Conservation (phyloP, 2,329 filamentous ascomycete genomes). For the Calonectria henricotiae region DNA sequence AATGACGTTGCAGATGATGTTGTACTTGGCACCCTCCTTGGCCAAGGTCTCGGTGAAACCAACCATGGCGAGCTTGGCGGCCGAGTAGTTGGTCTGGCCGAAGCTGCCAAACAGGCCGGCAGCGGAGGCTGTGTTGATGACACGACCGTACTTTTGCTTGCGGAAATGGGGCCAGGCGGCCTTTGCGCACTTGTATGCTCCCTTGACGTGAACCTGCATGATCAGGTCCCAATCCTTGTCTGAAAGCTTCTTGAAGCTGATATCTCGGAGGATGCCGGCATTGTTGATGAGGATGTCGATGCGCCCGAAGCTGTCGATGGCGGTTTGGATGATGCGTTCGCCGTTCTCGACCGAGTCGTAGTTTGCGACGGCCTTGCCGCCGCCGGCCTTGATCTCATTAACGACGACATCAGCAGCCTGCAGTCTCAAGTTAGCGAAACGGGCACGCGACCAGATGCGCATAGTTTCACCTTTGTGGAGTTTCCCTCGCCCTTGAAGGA, state of each 20-base stretch:
- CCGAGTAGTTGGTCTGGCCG: slow-evolving; percentile 96
- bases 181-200: slow-evolving; percentile 94
- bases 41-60: slow-evolving; percentile 98
- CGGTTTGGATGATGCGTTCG: slow-evolving; percentile 93
- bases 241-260: slow-evolving; percentile 99
- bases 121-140: slow-evolving; percentile 98
- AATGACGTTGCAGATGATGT: slow-evolving; percentile 96
- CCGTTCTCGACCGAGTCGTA: slow-evolving; percentile 96
- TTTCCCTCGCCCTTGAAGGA: slow-evolving; percentile 95
- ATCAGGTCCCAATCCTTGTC: slow-evolving; percentile 98
- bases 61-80: slow-evolving; percentile 94
- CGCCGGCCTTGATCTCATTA: slow-evolving; percentile 86
- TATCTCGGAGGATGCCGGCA: slow-evolving; percentile 92
- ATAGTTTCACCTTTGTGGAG: slow-evolving; percentile 81
- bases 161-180: slow-evolving; percentile 98
- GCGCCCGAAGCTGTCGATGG: slow-evolving; percentile 85
- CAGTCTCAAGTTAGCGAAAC: slow-evolving; percentile 45
- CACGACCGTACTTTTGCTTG: slow-evolving; percentile 97
- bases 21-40: slow-evolving; percentile 98
- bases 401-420: slow-evolving; percentile 89
- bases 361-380: slow-evolving; percentile 97
- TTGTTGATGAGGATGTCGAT: slow-evolving; percentile 98
- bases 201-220: slow-evolving; percentile 92
- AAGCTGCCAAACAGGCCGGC: slow-evolving; percentile 97
- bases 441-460: not conserved